A percentile compares a stretch with the other conserved stretches of the same genome.
Conservation (phyloP, 106 monocot genomes). For the Alisma plantagoaquatica region DNA sequence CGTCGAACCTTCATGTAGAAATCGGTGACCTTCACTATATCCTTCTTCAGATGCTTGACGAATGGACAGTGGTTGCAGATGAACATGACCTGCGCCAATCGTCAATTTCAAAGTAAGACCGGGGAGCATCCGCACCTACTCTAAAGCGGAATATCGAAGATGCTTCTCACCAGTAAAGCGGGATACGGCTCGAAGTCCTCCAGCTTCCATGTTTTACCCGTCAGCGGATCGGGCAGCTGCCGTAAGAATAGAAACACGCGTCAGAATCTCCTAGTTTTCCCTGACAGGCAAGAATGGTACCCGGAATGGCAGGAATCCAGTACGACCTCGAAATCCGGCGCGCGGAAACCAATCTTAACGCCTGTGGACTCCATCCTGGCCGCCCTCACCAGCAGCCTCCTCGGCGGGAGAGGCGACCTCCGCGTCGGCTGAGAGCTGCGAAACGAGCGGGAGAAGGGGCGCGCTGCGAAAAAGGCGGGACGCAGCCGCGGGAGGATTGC, state of each 20-base stretch:
- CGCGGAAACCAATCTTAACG: slow-evolving; percentile 51
- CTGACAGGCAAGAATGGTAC: neutral
- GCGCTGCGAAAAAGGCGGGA: neutral
- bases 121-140: neutral
- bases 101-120: neutral
- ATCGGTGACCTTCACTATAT: slow-evolving; percentile 70
- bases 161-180: slow-evolving; percentile 62
- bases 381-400: slow-evolving; percentile 36
- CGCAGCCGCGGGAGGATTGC: neutral
- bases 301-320: neutral
- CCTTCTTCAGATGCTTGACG: slow-evolving; percentile 86
- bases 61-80: slow-evolving; percentile 98
- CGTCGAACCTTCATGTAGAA: slow-evolving; percentile 76
- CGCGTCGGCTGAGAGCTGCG: neutral
- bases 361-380: slow-evolving; percentile 56
- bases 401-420: neutral
- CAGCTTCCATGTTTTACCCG: slow-evolving; percentile 69
- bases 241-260: neutral
- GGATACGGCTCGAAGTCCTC: slow-evolving; percentile 85
- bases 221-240: slow-evolving; percentile 91
- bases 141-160: no score
- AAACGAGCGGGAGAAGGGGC: slow-evolving; percentile 1
- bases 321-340: slow-evolving; percentile 77
- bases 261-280: neutral
- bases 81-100: slow-evolving; percentile 80